Base-by-base conservation (phyloP, 1,139 yeast genomes). In the Geotrichum fermentans region DNA sequence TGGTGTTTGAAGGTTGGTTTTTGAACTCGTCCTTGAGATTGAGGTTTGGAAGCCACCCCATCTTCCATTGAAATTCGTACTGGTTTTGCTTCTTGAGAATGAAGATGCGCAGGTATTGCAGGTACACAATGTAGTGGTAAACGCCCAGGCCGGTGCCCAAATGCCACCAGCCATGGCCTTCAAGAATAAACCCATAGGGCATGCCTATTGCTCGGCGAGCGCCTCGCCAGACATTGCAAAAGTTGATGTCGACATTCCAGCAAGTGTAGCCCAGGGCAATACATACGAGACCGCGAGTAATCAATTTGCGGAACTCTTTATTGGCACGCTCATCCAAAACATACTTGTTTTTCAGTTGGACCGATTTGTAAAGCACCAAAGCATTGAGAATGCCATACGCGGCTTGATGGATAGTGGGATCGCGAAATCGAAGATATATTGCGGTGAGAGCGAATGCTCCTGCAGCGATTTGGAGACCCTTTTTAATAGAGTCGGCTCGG, bases 131-230 rank as follows among this genome's bases (percentile, higher is more conserved):
- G 62, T 77, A 79, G 60, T 75, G 80, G 65, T 86, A 87, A 14
- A 86, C 87, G 53, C 95, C 96, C 10, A 80, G 71, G 2, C 95
- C 95, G 0, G 95, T 87, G 55, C 86, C 74, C 30, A 87, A 46
- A 64, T 92, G 98, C 98, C 98, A 92, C 97, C 97, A 92, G 14
- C 95, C 96, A 63, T 92, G 98, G 29, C 96, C 85, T 64, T 92
- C 98, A 34, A 92, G 73, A 10, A 92, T 57, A 56, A 88, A 78
- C 1, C 98, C 98, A 51, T 84, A 78, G 1, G 97, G 97, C 72
- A 89, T 77, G 2, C 96, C 95, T 13, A 81, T 61, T 2, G 67
- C 58, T 55, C 95, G 77, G 64, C 97, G 78, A 35, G 79, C 64
- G 5, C 69, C 57, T 46, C 84, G 77, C 68, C 89, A 82, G 35